phyloP scores from a whole-genome alignment of 352 stramenopile species.

The Thraustotheca clavata region DNA sequence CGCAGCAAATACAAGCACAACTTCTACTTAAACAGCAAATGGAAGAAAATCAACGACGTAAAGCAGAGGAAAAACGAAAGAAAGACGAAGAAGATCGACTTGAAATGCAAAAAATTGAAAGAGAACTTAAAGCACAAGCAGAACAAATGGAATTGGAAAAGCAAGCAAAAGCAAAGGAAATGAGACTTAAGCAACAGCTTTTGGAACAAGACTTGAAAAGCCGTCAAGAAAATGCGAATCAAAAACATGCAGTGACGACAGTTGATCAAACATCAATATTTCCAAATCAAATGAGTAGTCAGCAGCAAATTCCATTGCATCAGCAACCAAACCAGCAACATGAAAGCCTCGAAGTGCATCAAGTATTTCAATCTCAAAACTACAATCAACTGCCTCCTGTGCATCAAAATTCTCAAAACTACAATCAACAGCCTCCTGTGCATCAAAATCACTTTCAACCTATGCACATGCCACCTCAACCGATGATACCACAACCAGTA shows the following conservation, averaged over 20 bases:
- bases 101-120: slow-evolving; percentile 18
- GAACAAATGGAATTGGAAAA: slow-evolving; percentile 15
- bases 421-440: background rate
- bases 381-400: background rate
- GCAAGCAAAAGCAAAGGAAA: slow-evolving; percentile 5
- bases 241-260: too few species aligned
- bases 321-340: background rate
- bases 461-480: too few species aligned
- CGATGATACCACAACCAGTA: background rate
- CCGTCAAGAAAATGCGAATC: background rate
- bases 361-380: background rate
- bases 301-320: too few species aligned
- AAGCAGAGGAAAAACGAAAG: slow-evolving; percentile 15
- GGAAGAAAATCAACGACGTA: slow-evolving; percentile 19
- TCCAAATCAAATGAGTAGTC: too few species aligned
- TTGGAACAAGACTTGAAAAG: slow-evolving; percentile 7
- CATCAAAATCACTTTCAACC: too few species aligned
- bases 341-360: background rate
- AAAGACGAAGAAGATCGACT: slow-evolving; percentile 16
- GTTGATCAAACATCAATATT: too few species aligned
- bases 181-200: background rate
- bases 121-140: slow-evolving; percentile 8
- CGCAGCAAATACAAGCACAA: slow-evolving; percentile 10
- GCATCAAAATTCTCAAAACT: background rate
- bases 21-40: slow-evolving; percentile 13